These are phyloP conservation scores for Vitis cinerea DNA, from an alignment of 164 flowering plant genomes.

Conservation along the genomic window DNA sequence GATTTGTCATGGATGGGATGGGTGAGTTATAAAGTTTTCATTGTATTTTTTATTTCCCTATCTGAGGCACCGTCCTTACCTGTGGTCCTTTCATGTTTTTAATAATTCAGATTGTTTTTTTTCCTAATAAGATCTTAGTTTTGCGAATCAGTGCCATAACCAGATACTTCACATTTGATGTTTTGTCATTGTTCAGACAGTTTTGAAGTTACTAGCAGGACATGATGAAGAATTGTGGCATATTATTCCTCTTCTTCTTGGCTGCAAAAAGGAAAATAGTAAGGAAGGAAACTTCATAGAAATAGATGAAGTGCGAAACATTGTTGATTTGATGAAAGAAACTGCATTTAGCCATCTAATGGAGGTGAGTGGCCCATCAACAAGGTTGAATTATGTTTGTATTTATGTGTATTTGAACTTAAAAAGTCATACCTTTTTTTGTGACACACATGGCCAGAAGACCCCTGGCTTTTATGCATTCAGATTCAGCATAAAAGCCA, in stretches of 20 bases:
- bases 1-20: neutral
- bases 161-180: neutral
- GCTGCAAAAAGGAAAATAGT: constrained; percentile 39
- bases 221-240: constrained; percentile 60
- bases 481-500: neutral
- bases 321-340: constrained; percentile 55
- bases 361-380: constrained; percentile 59
- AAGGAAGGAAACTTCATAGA: constrained; percentile 38
- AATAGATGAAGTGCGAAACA: constrained; percentile 18
- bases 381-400: neutral
- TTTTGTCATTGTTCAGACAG: constrained; percentile 42
- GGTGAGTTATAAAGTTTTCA: neutral
- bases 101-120: too few relatives aligned
- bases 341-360: constrained; percentile 85
- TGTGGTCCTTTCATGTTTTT: too few relatives aligned
- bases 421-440: neutral
- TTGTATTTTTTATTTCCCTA: neutral
- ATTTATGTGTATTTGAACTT: neutral
- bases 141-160: neutral
- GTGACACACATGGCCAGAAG: neutral
- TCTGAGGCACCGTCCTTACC: too few relatives aligned
- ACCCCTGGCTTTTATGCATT: neutral
- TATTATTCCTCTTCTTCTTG: constrained; percentile 65
- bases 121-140: neutral
- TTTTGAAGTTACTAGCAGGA: constrained; percentile 70